A percentile compares a stretch with the other conserved stretches of the same genome.
Conservation (phyloP, 257 asterid species). For the Ocimum tenuiflorum region DNA sequence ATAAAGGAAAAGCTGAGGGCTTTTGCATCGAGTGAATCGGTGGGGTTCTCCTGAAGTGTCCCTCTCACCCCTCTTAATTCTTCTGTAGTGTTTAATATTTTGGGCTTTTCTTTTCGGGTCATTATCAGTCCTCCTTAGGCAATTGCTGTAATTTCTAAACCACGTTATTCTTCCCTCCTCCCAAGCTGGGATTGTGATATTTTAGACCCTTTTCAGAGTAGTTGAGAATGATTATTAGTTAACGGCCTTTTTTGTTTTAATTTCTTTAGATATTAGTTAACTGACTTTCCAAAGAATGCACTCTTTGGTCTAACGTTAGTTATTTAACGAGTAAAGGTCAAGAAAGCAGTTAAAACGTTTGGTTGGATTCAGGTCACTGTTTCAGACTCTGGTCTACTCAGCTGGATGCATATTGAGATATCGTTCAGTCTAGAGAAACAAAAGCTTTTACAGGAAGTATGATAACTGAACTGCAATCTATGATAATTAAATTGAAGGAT, state of each 20-base stretch:
- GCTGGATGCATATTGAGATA: constrained; percentile 7
- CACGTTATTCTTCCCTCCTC: not conserved
- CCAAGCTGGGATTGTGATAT: constrained; percentile 2
- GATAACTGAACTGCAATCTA: not conserved
- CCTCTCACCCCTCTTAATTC: constrained; percentile 32
- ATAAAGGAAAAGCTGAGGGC: constrained; percentile 33
- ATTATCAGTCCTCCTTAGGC: constrained; percentile 26
- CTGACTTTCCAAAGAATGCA: not conserved
- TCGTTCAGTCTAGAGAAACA: not conserved
- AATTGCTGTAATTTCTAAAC: constrained; percentile 24
- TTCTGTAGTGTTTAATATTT: constrained; percentile 31
- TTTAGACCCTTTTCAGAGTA: not conserved
- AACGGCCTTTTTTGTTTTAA: not conserved
- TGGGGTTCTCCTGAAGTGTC: constrained; percentile 36
- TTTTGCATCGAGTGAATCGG: constrained; percentile 53
- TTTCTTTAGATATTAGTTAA: too few species aligned
- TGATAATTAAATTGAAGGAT: constrained; percentile 9
- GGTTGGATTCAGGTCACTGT: constrained; percentile 5
- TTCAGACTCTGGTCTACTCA: not conserved
- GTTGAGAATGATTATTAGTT: not conserved
- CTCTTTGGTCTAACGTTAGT: not conserved
- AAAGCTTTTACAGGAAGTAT: not conserved
- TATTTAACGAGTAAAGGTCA: constrained; percentile 1
- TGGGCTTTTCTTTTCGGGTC: constrained; percentile 27
- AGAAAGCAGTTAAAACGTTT: constrained; percentile 10